Conservation (phyloP, 2,329 filamentous ascomycete genomes). For the Phialocephala subalpina region DNA sequence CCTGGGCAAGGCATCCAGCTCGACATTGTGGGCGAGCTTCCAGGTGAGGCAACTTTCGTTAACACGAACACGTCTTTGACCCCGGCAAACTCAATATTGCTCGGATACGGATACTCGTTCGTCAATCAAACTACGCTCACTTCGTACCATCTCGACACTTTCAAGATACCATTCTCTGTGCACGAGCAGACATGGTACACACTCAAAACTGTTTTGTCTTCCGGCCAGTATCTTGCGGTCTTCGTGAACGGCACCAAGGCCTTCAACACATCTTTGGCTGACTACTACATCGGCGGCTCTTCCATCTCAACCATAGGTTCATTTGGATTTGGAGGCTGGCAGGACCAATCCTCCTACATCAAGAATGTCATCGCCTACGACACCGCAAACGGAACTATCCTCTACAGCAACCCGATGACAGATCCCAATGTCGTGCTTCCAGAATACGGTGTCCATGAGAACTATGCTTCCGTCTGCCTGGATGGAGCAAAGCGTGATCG, state of each 20-base stretch:
- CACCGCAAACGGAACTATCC: slow-evolving; percentile 40
- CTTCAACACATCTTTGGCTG: slow-evolving; percentile 21
- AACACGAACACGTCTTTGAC: slow-evolving; percentile 47
- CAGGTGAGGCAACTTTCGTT: slow-evolving; percentile 38
- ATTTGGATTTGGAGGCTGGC: slow-evolving; percentile 51
- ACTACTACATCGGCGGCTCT: slow-evolving; percentile 20
- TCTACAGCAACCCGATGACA: slow-evolving; percentile 46
- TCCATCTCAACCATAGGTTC: slow-evolving; percentile 40
- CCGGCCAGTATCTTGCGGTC: slow-evolving; percentile 40
- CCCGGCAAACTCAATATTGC: slow-evolving; percentile 46
- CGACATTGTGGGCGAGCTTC: slow-evolving; percentile 39
- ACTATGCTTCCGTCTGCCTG: slow-evolving; percentile 48
- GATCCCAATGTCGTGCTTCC: slow-evolving; percentile 37
- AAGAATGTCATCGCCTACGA: slow-evolving; percentile 45
- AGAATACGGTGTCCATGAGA: slow-evolving; percentile 48
- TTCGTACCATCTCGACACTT: slow-evolving; percentile 40
- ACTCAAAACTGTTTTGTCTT: slow-evolving; percentile 45
- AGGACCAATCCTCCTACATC: slow-evolving; percentile 49
- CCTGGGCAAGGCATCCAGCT: slow-evolving; percentile 23
- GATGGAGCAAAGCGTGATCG: slow-evolving; percentile 53
- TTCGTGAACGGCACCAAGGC: slow-evolving; percentile 39
- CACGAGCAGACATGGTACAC: slow-evolving; percentile 48
- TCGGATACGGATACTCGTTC: slow-evolving; percentile 46
- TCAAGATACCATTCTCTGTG: slow-evolving; percentile 40
- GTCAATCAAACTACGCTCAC: slow-evolving; percentile 48